These are phyloP conservation scores for Fusarium sp. DNA, from an alignment of 2,329 filamentous ascomycete species.

Conservation along the genomic window DNA sequence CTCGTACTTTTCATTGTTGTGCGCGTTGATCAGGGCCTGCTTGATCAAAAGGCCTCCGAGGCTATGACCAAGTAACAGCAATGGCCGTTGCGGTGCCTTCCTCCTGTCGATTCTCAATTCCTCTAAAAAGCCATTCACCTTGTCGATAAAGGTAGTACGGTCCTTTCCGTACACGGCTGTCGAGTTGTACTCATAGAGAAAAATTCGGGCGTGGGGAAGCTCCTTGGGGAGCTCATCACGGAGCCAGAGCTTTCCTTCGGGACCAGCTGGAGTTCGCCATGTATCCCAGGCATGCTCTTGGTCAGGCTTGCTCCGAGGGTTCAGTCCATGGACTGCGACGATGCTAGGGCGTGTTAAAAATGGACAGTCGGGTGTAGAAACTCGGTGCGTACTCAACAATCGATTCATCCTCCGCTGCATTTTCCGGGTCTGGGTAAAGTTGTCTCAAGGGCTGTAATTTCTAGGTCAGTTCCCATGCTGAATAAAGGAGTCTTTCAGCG, in stretches of 20 bases:
- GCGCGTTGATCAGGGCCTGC: not conserved
- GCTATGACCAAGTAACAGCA: not conserved
- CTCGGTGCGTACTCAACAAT: not conserved
- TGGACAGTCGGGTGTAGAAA: accelerated
- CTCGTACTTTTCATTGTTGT: not conserved
- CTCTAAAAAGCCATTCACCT: not conserved
- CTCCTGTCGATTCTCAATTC: not conserved
- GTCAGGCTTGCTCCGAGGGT: not conserved
- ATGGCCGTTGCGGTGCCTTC: not conserved
- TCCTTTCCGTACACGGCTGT: not conserved
- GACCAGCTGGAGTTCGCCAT: not conserved
- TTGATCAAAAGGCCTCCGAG: not conserved
- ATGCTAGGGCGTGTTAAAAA: not conserved
- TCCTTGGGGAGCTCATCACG: not conserved
- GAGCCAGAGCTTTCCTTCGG: not conserved
- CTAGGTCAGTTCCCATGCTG: not conserved
- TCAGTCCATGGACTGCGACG: not conserved
- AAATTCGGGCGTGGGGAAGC: not conserved
- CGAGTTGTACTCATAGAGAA: not conserved
- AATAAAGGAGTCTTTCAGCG: too few species aligned
- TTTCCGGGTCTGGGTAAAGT: not conserved
- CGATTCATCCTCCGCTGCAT: not conserved
- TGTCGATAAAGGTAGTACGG: not conserved
- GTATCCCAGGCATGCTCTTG: not conserved
- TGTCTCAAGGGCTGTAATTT: not conserved